These are phyloP conservation scores for Pseudocohnilembus persalinus DNA, from an alignment of 169 alveolate species.

Conservation along the genomic window DNA sequence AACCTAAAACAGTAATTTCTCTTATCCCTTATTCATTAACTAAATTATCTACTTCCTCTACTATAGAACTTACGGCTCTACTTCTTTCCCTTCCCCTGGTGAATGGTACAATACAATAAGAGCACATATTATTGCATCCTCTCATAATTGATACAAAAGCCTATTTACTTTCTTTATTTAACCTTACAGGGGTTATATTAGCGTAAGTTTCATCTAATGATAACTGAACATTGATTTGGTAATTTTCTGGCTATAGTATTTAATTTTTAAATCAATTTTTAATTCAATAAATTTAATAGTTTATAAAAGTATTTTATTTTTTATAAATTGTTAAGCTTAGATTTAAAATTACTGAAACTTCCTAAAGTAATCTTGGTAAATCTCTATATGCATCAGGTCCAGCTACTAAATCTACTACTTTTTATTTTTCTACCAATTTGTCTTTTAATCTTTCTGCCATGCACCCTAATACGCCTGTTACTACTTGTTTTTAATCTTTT, in stretches of 20 bases:
- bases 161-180: constrained; percentile 32
- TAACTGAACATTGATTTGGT: constrained; percentile 57
- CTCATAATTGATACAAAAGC: constrained; percentile 81
- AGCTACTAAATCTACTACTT: constrained; percentile 72
- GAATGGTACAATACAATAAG: constrained; percentile 82
- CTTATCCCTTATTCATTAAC: constrained; percentile 60
- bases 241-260: constrained; percentile 21
- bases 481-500: constrained; percentile 36
- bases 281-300: too few relatives aligned
- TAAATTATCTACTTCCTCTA: constrained; percentile 56
- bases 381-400: constrained; percentile 81
- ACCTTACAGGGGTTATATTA: constrained; percentile 68
- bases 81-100: constrained; percentile 81
- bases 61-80: constrained; percentile 51
- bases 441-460: constrained; percentile 76
- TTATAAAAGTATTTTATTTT: background rate
- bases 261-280: constrained; percentile 16
- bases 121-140: constrained; percentile 84
- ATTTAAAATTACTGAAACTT: background rate
- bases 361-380: constrained; percentile 54
- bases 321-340: background rate
- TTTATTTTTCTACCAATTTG: constrained; percentile 43
- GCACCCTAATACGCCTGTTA: constrained; percentile 79
- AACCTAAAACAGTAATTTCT: constrained; percentile 75
- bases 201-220: constrained; percentile 77